Evolutionary conservation across 2,329 filamentous ascomycete species (phyloP).

Genomic region (Aspergillus aculeatinus): DNA sequence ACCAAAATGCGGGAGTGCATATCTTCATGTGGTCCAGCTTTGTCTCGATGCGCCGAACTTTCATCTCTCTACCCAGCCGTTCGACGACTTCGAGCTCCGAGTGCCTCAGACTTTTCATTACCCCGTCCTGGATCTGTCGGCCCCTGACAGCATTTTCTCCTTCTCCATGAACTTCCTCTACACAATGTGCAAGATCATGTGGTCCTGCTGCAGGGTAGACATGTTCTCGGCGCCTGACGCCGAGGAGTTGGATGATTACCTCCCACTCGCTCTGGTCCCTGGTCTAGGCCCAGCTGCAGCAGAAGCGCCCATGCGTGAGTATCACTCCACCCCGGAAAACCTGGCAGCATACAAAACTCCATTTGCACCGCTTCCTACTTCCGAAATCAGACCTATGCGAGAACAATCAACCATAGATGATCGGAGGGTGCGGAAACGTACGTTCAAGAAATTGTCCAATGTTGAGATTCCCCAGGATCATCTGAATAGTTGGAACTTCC

Average conservation of each 20-base stretch:
- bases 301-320: conserved; percentile 22
- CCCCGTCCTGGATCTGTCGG: conserved; percentile 43
- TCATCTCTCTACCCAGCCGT: conserved; percentile 42
- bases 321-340: conserved; percentile 14
- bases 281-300: conserved; percentile 29
- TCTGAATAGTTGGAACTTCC: conserved; percentile 59
- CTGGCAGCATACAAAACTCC: conserved; percentile 19
- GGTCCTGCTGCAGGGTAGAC: conserved; percentile 44
- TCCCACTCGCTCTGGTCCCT: conserved; percentile 42
- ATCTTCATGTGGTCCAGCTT: conserved; percentile 61
- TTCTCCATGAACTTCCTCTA: conserved; percentile 48
- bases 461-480: conserved; percentile 56
- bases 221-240: conserved; percentile 42
- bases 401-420: conserved; percentile 28
- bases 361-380: conserved; percentile 20
- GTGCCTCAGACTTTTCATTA: conserved; percentile 44
- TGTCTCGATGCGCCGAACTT: conserved; percentile 60
- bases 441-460: conserved; percentile 46
- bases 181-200: conserved; percentile 43
- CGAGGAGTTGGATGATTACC: conserved; percentile 43
- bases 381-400: conserved; percentile 25
- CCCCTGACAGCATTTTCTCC: conserved; percentile 41
- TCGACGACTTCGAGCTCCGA: conserved; percentile 42
- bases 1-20: conserved; percentile 63
- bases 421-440: conserved; percentile 38